Conservation (phyloP, 1,139 yeast genomes). For the Yamadazyma siamensis region DNA sequence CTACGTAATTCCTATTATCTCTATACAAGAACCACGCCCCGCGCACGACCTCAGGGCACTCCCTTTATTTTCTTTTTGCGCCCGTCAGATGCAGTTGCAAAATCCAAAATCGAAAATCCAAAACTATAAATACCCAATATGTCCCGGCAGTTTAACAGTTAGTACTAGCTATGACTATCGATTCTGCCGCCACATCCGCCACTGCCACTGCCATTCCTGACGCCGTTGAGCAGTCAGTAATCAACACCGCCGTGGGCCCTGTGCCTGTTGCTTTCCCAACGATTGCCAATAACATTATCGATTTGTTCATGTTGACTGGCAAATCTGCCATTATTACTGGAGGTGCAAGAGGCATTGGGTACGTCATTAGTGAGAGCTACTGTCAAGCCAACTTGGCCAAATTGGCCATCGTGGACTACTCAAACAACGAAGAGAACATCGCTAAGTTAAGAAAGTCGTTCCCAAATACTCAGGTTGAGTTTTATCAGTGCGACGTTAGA, state of each 20-base stretch:
- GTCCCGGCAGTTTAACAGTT: background rate
- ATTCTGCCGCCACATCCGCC: slow-evolving; percentile 4
- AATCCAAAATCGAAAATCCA: too few species aligned
- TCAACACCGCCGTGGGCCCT: slow-evolving; percentile 36
- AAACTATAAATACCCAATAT: background rate
- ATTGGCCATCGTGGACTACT: slow-evolving; percentile 44
- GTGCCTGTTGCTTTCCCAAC: slow-evolving; percentile 40
- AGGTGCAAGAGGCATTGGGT: slow-evolving; percentile 46
- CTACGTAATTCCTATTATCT: too few species aligned
- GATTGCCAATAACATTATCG: slow-evolving; percentile 30
- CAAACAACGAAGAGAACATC: slow-evolving; percentile 28
- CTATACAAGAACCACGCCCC: too few species aligned
- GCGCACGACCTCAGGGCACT: too few species aligned
- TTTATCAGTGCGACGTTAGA: slow-evolving; percentile 40
- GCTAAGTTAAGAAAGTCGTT: slow-evolving; percentile 24
- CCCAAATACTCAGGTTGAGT: slow-evolving; percentile 32
- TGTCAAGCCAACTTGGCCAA: slow-evolving; percentile 43
- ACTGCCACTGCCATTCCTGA: slow-evolving; percentile 1
- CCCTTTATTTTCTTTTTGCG: slow-evolving; percentile 2
- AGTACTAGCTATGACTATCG: slow-evolving; percentile 19
- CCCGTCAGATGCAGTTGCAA: slow-evolving; percentile 2
- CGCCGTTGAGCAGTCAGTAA: slow-evolving; percentile 17
- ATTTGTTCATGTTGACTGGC: slow-evolving; percentile 33
- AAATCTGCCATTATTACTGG: slow-evolving; percentile 44
- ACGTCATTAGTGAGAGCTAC: slow-evolving; percentile 42